Base-by-base conservation (phyloP, 345 rosid species). In the Citrus hindsii region DNA sequence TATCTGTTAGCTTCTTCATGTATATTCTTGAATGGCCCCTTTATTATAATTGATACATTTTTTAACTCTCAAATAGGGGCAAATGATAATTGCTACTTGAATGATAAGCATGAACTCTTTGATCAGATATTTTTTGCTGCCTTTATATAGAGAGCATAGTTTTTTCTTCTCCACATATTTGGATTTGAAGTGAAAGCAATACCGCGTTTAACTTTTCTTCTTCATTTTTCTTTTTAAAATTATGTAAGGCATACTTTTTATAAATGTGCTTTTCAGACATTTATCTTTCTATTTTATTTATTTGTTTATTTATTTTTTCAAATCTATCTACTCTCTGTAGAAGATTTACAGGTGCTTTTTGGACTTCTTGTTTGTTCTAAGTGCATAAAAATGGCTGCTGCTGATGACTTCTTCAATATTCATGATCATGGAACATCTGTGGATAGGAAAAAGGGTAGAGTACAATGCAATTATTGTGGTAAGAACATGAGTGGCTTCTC, bases 401-500 rank as follows among this genome's bases (percentile, higher is more conserved):
- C 0, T 63, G 77, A 75, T 63, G 60, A 13, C 77, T 75, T 40
- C 22, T 71, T 79, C 38, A 74, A 80, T 79, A 51, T 84, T 78
- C 66, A 16, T 56, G 84, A 84, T 78, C 92, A 91, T 80, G 88
- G 90, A 48, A 56, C 46, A 18, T 18, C 76, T 69, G 55, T 85
- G 66, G 77, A 69, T 40, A 12, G 66, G 51, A 80, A 79, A 79
- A 85, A 61, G 60, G 0, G 2, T 19, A 83, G 83, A 70, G 80
- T 89, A 35, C 63, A 69, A 61, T 92, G 95, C 87, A 88, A 82
- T 32, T 80, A 89, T 78, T 89, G 93, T 82, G 78, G 79, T 9
- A 88, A 89, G 81, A 82, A 72, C 16, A 63, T 88, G 71, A 58
- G 59, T 63, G 67, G 79, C 21, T 67, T 48, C 21, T 9, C 0